phyloP scores from a whole-genome alignment of 805 yeast species.

The Metschnikowia vanudenii region DNA sequence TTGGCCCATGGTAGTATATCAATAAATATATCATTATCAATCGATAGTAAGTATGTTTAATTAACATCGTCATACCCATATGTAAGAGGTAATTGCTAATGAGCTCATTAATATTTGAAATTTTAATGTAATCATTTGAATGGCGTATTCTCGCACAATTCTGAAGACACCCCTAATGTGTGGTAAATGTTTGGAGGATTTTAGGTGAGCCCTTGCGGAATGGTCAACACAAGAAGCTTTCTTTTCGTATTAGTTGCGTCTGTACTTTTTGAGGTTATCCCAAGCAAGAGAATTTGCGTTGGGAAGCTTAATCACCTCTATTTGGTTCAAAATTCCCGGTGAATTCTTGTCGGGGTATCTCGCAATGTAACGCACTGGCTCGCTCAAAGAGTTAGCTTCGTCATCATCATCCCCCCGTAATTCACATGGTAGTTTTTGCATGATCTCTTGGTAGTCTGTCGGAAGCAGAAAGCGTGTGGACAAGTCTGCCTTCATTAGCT shows the following conservation, averaged over 20 bases:
- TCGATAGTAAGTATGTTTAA: too few relatives aligned
- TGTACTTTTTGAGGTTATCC: constrained; percentile 42
- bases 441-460: constrained; percentile 31
- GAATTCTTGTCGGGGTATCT: constrained; percentile 30
- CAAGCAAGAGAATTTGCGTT: constrained; percentile 43
- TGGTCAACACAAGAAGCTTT: too few relatives aligned
- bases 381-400: constrained; percentile 26
- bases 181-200: too few relatives aligned
- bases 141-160: too few relatives aligned
- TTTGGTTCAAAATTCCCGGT: constrained; percentile 35
- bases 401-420: constrained; percentile 25
- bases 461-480: constrained; percentile 35
- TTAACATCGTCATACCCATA: too few relatives aligned
- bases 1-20: too few relatives aligned
- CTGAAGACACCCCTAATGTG: too few relatives aligned
- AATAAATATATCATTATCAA: too few relatives aligned
- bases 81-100: too few relatives aligned
- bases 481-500: constrained; percentile 17
- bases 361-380: constrained; percentile 35
- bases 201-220: too few relatives aligned
- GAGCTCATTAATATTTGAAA: too few relatives aligned
- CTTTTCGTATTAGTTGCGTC: constrained; percentile 1
- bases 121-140: too few relatives aligned
- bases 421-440: constrained; percentile 33
- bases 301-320: constrained; percentile 43